Conservation (phyloP, 75 land plant species). For the Pinus taeda region DNA sequence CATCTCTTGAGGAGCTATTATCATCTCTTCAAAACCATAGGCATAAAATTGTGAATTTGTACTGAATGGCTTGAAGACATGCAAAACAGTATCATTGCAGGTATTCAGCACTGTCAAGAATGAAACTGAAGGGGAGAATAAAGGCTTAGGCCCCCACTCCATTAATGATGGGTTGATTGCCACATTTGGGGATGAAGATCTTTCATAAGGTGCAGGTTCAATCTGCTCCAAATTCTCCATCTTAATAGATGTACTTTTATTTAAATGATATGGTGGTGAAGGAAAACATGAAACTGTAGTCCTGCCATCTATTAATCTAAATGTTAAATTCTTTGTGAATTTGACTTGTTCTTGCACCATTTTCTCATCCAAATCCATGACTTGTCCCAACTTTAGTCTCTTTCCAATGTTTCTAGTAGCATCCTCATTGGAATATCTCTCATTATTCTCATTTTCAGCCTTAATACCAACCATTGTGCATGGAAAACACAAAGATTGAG, state of each 20-base stretch:
- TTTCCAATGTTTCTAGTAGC: background rate
- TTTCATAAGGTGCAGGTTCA: constrained; percentile 7
- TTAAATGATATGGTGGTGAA: background rate
- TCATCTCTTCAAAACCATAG: constrained; percentile 35
- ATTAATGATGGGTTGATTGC: constrained; percentile 51
- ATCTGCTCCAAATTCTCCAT: constrained; percentile 6
- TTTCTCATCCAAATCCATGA: background rate
- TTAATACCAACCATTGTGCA: background rate
- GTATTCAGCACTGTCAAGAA: constrained; percentile 52
- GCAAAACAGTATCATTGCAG: constrained; percentile 44
- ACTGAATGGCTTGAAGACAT: constrained; percentile 61
- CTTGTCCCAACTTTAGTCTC: background rate
- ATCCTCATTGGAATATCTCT: background rate
- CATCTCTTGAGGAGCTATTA: constrained; percentile 58
- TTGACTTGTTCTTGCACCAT: background rate
- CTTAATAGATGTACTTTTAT: constrained; percentile 1
- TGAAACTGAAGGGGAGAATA: constrained; percentile 51
- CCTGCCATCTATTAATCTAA: constrained; percentile 1
- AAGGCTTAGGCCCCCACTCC: constrained; percentile 61
- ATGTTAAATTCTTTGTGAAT: background rate
- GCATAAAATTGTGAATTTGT: constrained; percentile 65
- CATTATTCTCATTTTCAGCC: background rate
- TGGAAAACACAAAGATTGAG: constrained; percentile 7
- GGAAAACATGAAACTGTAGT: background rate
- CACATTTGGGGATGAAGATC: constrained; percentile 33